Evolutionary conservation across 2,329 filamentous ascomycete species (phyloP).

Genomic region (Camillea tinctor): DNA sequence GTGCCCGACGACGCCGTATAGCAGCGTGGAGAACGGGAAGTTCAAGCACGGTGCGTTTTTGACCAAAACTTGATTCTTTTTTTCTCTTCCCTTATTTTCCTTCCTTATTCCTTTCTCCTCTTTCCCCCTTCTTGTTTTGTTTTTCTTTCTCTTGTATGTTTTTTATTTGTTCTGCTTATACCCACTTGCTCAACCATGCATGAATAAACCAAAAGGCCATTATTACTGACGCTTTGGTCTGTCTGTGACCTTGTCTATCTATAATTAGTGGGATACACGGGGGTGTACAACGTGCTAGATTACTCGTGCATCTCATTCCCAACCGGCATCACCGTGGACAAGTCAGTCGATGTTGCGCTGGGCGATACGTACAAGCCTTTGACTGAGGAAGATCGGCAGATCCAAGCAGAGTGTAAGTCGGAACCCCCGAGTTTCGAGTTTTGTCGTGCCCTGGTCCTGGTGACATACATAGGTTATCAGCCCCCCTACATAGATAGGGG

Average conservation of each 20-base stretch:
- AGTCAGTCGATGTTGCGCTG: slow-evolving; percentile 35
- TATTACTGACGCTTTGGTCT: slow-evolving; percentile 3
- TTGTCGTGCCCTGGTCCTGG: neutral
- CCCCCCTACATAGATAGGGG: neutral
- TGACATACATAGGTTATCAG: no score
- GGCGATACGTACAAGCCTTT: slow-evolving; percentile 34
- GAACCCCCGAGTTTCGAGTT: neutral
- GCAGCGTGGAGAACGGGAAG: slow-evolving; percentile 40
- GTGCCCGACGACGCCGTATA: slow-evolving; percentile 52
- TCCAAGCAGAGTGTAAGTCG: slow-evolving; percentile 45
- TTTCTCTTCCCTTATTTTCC: no score
- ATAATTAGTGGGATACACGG: slow-evolving; percentile 46
- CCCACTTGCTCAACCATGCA: neutral
- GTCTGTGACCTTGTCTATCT: no score
- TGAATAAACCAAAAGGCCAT: no score
- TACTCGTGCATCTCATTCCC: slow-evolving; percentile 49
- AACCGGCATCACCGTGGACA: slow-evolving; percentile 41
- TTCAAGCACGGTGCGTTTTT: slow-evolving; percentile 42
- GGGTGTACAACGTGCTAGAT: slow-evolving; percentile 50
- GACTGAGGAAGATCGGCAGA: slow-evolving; percentile 36
- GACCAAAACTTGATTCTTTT: neutral
- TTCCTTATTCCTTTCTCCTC: no score
- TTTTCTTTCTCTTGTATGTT: no score
- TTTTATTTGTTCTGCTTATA: neutral
- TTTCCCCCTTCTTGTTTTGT: no score